A percentile compares a stretch with the other conserved stretches of the same genome.
Evolutionary conservation across 805 yeast species (phyloP).

Genomic region (Kuraishia capsulata): DNA sequence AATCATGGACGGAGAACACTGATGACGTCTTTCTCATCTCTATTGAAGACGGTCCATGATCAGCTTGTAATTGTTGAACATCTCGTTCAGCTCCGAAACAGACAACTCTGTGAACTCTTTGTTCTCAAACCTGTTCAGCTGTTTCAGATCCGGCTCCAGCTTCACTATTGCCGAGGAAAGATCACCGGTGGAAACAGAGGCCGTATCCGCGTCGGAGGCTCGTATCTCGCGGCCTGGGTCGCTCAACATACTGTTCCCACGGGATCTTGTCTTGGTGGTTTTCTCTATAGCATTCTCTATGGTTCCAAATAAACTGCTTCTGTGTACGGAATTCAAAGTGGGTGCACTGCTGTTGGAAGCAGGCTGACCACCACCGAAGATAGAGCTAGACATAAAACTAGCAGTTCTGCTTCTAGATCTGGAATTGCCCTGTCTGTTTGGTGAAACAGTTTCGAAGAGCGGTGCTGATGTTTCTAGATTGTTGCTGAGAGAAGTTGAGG

Average conservation of each 20-base stretch:
- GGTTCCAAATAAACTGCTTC: constrained; percentile 13
- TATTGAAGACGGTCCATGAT: constrained; percentile 9
- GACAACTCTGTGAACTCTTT: constrained; percentile 19
- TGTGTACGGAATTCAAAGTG: neutral
- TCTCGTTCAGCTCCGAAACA: constrained; percentile 16
- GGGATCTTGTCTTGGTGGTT: constrained; percentile 18
- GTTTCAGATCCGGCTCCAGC: constrained; percentile 6
- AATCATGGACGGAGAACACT: too few relatives aligned
- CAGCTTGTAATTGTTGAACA: constrained; percentile 18
- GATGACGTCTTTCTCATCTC: too few relatives aligned
- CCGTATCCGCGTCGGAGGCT: neutral
- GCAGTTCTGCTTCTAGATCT: constrained; percentile 22
- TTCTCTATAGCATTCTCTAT: constrained; percentile 23
- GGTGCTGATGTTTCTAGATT: constrained; percentile 7
- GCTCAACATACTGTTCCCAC: constrained; percentile 14
- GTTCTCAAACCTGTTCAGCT: constrained; percentile 11
- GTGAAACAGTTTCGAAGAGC: constrained; percentile 1
- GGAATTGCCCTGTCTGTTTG: constrained; percentile 2
- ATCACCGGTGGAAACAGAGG: neutral
- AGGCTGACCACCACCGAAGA: constrained; percentile 9
- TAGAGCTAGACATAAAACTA: constrained; percentile 16
- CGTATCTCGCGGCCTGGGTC: neutral
- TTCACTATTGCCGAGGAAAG: neutral
- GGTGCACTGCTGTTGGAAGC: neutral
- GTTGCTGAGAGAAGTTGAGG: constrained; percentile 18